Evolutionary conservation across 2,329 filamentous ascomycete species (phyloP), one percentile per base, ranked within the genome.

Genomic region (Calcarisporium arbuscula): DNA sequence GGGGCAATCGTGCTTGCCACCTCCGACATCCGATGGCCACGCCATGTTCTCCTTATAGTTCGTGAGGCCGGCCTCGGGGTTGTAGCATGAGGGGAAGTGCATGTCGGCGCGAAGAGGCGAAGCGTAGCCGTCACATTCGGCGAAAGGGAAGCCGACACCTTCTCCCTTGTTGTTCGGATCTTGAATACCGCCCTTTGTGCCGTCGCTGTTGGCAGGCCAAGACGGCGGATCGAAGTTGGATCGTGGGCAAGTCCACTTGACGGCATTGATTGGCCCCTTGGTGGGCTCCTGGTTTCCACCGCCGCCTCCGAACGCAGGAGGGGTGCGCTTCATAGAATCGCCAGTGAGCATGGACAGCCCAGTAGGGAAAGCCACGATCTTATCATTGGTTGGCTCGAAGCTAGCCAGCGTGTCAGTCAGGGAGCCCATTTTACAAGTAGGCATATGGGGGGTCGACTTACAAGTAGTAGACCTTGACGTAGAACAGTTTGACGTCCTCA

Each of bases 391-490:
- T 28, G 64, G 49, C 46, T 81, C 76, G 54, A 81, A 80, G 59
- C 68, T 65, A 44, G 11, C 10, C 10, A 25, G 34, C 8, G 5
- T 26, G 22, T 52, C 35, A 52, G 41, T 36, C 12, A 31, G 14
- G 29, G 6, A 7, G 25, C 11, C 22, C 12, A 31, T 7, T 11
- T 5, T 12, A 14, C 11, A 26, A 17, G 16, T 21, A 10, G 17
- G n/a, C n/a, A 21, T 7, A 9, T 19, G 9, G 20, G 9, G 18
- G 8, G 8, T 11, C 12, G 16, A 49, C 67, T 56, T 52, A 76
- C 72, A 82, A 80, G 62, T 90, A 89, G 66, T 92, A 92, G 41
- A 74, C 74, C 51, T 80, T 80, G 73, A 82, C 79, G 54, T 85
- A 85, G 50, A 81, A 79, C 41, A 84, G 62, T 28, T 77, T 68